Evolutionary conservation across 108 stramenopile species (phyloP).

Genomic region (Pseudonitzschia multistriata): DNA sequence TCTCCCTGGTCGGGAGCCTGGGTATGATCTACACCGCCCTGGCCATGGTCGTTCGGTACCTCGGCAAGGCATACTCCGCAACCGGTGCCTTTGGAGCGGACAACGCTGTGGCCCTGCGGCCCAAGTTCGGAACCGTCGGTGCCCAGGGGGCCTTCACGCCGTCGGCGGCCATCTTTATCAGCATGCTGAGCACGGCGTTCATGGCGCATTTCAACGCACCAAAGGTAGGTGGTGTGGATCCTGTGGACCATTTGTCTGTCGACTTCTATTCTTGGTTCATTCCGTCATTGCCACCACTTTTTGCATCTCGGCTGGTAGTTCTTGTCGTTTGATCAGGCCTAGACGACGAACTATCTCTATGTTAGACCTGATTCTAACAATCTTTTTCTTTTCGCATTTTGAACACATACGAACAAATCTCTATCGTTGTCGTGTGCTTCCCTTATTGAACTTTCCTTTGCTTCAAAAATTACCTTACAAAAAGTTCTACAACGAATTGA

Average conservation of each 20-base stretch:
- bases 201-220: conserved; percentile 97
- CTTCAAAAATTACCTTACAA: conserved; percentile 21
- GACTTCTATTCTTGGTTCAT: too few species aligned
- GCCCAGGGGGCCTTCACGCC: conserved; percentile 75
- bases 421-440: too few species aligned
- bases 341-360: too few species aligned
- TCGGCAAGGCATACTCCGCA: conserved; percentile 73
- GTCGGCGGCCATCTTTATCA: conserved; percentile 81
- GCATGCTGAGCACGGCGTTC: conserved; percentile 94
- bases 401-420: too few species aligned
- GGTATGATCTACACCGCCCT: conserved; percentile 89
- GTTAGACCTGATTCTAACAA: too few species aligned
- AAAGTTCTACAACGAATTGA: conserved; percentile 89
- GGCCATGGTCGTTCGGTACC: conserved; percentile 77
- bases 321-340: too few species aligned
- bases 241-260: background rate
- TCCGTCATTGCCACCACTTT: too few species aligned
- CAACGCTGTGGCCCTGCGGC: conserved; percentile 54
- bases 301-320: too few species aligned
- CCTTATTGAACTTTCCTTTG: background rate
- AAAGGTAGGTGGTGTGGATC: conserved; percentile 55
- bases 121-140: conserved; percentile 69
- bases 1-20: conserved; percentile 83
- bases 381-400: too few species aligned
- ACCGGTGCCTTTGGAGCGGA: conserved; percentile 64